Evolutionary conservation across 352 stramenopile genomes (phyloP).

Genomic region (Phytophthora pini): DNA sequence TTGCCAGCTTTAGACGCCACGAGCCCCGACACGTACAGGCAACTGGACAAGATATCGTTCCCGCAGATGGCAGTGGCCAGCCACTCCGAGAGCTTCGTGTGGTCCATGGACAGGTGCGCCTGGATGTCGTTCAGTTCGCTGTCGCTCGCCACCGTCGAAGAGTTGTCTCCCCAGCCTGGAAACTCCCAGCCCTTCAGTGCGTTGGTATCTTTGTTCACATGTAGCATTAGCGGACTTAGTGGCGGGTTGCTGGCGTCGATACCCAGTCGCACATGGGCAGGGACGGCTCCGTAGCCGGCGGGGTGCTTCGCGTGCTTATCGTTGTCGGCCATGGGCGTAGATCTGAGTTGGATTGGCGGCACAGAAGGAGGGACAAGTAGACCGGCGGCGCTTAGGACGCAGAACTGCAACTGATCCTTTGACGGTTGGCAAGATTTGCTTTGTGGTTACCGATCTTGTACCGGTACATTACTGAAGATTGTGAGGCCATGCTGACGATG

Average conservation of each 20-base stretch:
- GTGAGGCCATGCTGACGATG: background rate
- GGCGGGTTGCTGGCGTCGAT: constrained; percentile 53
- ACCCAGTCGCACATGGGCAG: constrained; percentile 38
- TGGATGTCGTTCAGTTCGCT: constrained; percentile 80
- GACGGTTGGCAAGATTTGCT: background rate
- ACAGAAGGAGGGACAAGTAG: background rate
- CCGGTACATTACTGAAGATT: constrained; percentile 1
- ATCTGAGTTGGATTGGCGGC: constrained; percentile 16
- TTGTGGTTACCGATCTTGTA: constrained; percentile 13
- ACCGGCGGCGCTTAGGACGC: constrained; percentile 17
- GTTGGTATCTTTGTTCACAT: constrained; percentile 74
- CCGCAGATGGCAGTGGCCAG: constrained; percentile 95
- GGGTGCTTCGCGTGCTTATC: constrained; percentile 47
- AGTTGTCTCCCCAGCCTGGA: constrained; percentile 80
- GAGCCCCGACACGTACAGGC: constrained; percentile 89
- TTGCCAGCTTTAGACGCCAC: constrained; percentile 90
- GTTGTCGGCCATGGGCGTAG: constrained; percentile 31
- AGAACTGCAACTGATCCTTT: constrained; percentile 18
- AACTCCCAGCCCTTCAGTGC: constrained; percentile 88
- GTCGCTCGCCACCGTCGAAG: constrained; percentile 61
- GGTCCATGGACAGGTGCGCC: constrained; percentile 69
- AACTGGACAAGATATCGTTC: constrained; percentile 96
- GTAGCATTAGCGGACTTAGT: constrained; percentile 74
- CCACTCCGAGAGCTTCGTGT: constrained; percentile 92
- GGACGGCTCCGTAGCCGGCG: constrained; percentile 67